A percentile compares a stretch with the other conserved stretches of the same genome.
phyloP scores from a whole-genome alignment of 163 green algal species.

The Scenedesmus sp. region DNA sequence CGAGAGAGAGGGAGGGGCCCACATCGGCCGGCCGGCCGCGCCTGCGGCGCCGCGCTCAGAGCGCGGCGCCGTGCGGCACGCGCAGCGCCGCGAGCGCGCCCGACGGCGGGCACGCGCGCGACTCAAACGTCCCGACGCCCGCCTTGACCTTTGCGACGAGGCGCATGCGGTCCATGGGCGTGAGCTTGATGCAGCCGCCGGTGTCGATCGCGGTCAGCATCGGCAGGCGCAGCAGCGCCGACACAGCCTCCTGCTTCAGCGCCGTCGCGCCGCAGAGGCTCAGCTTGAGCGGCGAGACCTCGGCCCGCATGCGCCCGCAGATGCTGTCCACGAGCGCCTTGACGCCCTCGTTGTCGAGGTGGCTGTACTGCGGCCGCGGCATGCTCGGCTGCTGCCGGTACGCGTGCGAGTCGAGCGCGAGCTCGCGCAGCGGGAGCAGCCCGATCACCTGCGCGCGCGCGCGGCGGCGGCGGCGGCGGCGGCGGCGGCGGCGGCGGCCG shows the following conservation, averaged over 20 bases:
- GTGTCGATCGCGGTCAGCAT: conserved; percentile 77
- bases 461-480: too few species aligned
- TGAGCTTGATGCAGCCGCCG: conserved; percentile 71
- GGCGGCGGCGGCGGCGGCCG: not conserved
- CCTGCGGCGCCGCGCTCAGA: too few species aligned
- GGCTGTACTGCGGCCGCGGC: conserved; percentile 64
- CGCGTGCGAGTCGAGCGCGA: conserved; percentile 69
- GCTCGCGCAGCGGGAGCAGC: conserved; percentile 64
- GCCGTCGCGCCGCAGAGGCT: conserved; percentile 73
- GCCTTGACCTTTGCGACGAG: conserved; percentile 77
- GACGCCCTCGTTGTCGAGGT: conserved; percentile 78
- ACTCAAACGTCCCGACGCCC: conserved; percentile 61
- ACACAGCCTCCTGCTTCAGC: conserved; percentile 76
- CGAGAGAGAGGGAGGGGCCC: too few species aligned
- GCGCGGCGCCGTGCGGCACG: not conserved
- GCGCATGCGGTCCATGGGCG: conserved; percentile 81
- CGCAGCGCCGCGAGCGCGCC: not conserved
- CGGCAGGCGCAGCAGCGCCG: conserved; percentile 75
- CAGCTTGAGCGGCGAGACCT: conserved; percentile 68
- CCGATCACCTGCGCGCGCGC: conserved; percentile 46
- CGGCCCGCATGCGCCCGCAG: conserved; percentile 58
- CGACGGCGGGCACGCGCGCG: too few species aligned
- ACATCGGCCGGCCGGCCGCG: too few species aligned
- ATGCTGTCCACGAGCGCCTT: conserved; percentile 77
- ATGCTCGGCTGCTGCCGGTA: conserved; percentile 74